Evolutionary conservation across 2,329 filamentous ascomycete species (phyloP).

Genomic region (Cercospora sojina): DNA sequence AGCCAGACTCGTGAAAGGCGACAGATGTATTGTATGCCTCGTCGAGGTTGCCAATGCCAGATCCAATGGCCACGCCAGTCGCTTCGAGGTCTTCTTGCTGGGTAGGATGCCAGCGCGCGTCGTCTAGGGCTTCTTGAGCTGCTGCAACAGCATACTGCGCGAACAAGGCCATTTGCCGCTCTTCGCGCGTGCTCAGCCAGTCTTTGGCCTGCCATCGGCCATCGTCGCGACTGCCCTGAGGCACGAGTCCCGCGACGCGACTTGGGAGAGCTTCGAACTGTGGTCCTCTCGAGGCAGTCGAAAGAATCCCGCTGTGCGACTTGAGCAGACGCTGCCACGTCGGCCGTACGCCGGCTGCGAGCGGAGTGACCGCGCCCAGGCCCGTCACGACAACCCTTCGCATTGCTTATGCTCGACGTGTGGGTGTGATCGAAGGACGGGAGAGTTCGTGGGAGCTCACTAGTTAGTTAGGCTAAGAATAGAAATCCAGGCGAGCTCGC

Average conservation of each 20-base stretch:
- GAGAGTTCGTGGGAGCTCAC: background rate
- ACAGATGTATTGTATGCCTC: conserved; percentile 84
- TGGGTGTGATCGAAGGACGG: background rate
- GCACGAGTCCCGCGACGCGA: conserved; percentile 80
- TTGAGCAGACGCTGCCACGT: conserved; percentile 81
- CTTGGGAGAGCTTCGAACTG: conserved; percentile 74
- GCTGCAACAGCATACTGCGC: conserved; percentile 89
- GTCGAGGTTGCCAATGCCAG: conserved; percentile 91
- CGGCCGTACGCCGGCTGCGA: conserved; percentile 52
- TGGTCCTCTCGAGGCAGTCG: conserved; percentile 62
- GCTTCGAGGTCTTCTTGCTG: conserved; percentile 64
- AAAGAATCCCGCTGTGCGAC: conserved; percentile 76
- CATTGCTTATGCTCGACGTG: conserved; percentile 40
- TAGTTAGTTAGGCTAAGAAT: background rate
- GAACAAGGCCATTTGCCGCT: conserved; percentile 84
- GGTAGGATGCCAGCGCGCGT: conserved; percentile 73
- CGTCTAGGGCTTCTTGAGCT: conserved; percentile 77
- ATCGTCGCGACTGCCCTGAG: conserved; percentile 50
- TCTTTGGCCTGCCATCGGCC: conserved; percentile 51
- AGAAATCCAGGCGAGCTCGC: background rate
- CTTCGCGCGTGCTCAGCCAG: conserved; percentile 53
- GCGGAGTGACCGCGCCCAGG: conserved; percentile 49
- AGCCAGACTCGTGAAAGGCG: conserved; percentile 72
- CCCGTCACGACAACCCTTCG: conserved; percentile 53
- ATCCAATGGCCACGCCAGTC: conserved; percentile 89